A percentile compares a stretch with the other conserved stretches of the same genome.
Evolutionary conservation across 2,329 filamentous ascomycete species (phyloP).

Genomic region (Neonectria sp.): DNA sequence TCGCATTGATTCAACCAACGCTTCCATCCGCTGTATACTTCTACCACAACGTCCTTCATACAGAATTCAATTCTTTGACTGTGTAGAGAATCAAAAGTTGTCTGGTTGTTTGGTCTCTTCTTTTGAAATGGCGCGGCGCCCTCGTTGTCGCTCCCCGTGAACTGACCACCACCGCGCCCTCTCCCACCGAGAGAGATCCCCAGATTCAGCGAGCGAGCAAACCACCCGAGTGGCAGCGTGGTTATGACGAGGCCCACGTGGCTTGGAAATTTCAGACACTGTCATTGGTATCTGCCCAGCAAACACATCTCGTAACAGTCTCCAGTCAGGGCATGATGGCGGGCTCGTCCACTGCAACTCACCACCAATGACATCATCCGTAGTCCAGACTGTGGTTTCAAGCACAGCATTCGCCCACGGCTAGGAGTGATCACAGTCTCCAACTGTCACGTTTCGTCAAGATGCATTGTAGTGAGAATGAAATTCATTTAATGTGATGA

Average conservation of each 20-base stretch:
- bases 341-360: background rate
- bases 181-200: background rate
- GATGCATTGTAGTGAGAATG: background rate
- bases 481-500: conserved; percentile 9
- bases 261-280: background rate
- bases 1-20: background rate
- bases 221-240: background rate
- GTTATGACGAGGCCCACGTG: background rate
- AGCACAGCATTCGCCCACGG: too few relatives aligned
- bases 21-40: background rate
- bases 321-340: background rate
- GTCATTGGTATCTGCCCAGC: background rate
- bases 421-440: background rate
- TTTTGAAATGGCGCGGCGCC: background rate
- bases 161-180: background rate
- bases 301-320: background rate
- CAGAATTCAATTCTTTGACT: background rate
- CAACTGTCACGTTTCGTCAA: background rate
- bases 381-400: background rate
- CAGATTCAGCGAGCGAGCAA: too few relatives aligned
- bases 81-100: background rate
- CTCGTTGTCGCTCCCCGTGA: background rate
- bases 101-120: background rate
- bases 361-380: background rate
- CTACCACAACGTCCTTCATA: background rate